Evolutionary conservation across 2,329 filamentous ascomycete species (phyloP).

Genomic region (Bipolaris cookei): DNA sequence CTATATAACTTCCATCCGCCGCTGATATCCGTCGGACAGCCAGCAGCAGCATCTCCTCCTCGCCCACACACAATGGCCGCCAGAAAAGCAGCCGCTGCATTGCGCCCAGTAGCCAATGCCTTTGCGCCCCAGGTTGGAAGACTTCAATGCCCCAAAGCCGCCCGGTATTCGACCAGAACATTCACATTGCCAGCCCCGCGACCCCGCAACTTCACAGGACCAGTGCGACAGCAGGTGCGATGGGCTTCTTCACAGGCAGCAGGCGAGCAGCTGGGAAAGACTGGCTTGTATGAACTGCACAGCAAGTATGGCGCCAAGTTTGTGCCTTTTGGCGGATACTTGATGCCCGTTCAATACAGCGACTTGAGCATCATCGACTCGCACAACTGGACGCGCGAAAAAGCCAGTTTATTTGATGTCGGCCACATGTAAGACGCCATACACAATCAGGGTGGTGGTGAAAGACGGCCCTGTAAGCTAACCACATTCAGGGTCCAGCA

Average conservation of each 20-base stretch:
- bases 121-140: slow-evolving; percentile 22
- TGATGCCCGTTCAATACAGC: slow-evolving; percentile 90
- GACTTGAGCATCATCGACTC: slow-evolving; percentile 79
- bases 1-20: slow-evolving; percentile 22
- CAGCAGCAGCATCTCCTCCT: slow-evolving; percentile 13
- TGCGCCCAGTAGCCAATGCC: slow-evolving; percentile 39
- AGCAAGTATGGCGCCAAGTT: slow-evolving; percentile 83
- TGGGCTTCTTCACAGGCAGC: slow-evolving; percentile 39
- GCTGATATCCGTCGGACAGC: slow-evolving; percentile 23
- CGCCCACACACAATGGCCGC: slow-evolving; percentile 38
- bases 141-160: slow-evolving; percentile 19
- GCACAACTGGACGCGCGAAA: slow-evolving; percentile 85
- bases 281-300: slow-evolving; percentile 80
- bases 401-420: slow-evolving; percentile 93
- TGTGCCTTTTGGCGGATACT: slow-evolving; percentile 92
- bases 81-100: slow-evolving; percentile 30
- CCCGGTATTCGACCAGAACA: slow-evolving; percentile 21
- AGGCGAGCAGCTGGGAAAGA: slow-evolving; percentile 58
- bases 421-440: slow-evolving; percentile 79
- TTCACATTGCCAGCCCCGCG: slow-evolving; percentile 27
- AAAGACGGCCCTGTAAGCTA: background rate
- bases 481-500: slow-evolving; percentile 70
- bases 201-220: slow-evolving; percentile 35
- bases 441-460: background rate
- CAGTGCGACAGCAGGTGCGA: slow-evolving; percentile 28